Conservation (phyloP, 192 early-diverging fungal genomes). For the Podila epigama region DNA sequence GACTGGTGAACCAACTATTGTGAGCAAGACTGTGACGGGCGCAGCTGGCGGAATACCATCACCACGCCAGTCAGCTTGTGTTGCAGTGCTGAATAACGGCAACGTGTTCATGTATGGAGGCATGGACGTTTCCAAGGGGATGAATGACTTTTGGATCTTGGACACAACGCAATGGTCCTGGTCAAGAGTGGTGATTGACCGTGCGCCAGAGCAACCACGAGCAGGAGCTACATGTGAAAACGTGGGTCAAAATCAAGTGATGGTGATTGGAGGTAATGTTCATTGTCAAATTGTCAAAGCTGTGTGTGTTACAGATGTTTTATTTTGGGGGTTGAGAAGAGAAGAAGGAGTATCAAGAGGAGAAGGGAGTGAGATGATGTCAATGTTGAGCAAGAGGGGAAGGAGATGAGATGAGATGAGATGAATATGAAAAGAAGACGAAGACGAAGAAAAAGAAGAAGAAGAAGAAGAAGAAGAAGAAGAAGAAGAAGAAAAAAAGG, state of each 20-base stretch:
- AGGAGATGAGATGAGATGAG: neutral
- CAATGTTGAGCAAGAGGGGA: neutral
- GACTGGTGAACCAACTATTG: neutral
- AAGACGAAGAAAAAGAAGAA: neutral
- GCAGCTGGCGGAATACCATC: neutral
- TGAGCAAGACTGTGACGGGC: neutral
- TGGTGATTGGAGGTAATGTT: conserved; percentile 26
- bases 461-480: neutral
- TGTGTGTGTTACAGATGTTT: too few species aligned
- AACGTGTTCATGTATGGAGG: conserved; percentile 46
- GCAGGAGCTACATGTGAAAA: conserved; percentile 27
- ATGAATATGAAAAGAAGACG: neutral
- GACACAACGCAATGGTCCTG: conserved; percentile 3
- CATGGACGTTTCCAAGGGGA: neutral
- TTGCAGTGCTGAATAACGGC: conserved; percentile 11
- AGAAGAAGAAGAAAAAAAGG: neutral
- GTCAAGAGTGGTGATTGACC: neutral
- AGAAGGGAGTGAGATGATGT: too few species aligned
- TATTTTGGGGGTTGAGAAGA: too few species aligned
- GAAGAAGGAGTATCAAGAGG: too few species aligned
- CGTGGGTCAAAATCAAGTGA: conserved; percentile 12
- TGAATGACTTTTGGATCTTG: conserved; percentile 27
- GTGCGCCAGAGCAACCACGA: conserved; percentile 1
- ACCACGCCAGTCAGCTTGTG: conserved; percentile 15
- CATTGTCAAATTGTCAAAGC: too few species aligned